A percentile compares a stretch with the other conserved stretches of the same genome.
These are phyloP conservation scores for Exophiala viscosa DNA, from an alignment of 2,329 filamentous ascomycete genomes.

Conservation along the genomic window DNA sequence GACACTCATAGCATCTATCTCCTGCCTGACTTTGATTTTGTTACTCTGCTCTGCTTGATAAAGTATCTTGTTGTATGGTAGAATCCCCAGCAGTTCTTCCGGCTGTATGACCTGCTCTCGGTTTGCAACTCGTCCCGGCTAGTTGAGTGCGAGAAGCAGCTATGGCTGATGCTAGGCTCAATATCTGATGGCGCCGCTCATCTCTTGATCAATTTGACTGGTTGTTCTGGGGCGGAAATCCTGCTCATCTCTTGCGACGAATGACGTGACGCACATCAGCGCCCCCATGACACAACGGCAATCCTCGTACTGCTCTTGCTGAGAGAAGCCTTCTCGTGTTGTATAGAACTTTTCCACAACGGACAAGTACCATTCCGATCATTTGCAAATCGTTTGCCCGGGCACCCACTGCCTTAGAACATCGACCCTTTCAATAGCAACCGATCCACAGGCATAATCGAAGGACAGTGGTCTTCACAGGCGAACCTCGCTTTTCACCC, in stretches of 20 bases:
- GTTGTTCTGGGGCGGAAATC: background rate
- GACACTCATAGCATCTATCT: constrained; percentile 29
- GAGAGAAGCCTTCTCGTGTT: background rate
- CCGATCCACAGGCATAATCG: too few relatives aligned
- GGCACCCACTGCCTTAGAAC: too few relatives aligned
- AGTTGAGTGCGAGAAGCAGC: constrained; percentile 14
- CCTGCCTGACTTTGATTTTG: constrained; percentile 23
- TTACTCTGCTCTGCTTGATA: constrained; percentile 52
- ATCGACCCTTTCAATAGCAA: too few relatives aligned
- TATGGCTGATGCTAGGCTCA: constrained; percentile 9
- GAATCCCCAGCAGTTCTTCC: constrained; percentile 37
- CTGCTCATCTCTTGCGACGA: background rate
- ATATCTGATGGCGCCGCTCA: constrained; percentile 5
- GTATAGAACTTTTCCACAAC: background rate
- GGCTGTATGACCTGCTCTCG: constrained; percentile 13
- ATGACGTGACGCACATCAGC: too few relatives aligned
- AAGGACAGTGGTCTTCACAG: too few relatives aligned
- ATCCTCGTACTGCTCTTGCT: too few relatives aligned
- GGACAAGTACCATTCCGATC: background rate
- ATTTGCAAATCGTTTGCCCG: too few relatives aligned
- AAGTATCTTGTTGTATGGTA: constrained; percentile 66
- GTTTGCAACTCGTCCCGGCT: constrained; percentile 15
- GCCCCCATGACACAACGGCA: too few relatives aligned
- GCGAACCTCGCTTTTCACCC: too few relatives aligned
- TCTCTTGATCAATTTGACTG: constrained; percentile 9